A percentile compares a stretch with the other conserved stretches of the same genome.
phyloP scores from a whole-genome alignment of 2,329 filamentous ascomycete species.

The Orbilia quercus region DNA sequence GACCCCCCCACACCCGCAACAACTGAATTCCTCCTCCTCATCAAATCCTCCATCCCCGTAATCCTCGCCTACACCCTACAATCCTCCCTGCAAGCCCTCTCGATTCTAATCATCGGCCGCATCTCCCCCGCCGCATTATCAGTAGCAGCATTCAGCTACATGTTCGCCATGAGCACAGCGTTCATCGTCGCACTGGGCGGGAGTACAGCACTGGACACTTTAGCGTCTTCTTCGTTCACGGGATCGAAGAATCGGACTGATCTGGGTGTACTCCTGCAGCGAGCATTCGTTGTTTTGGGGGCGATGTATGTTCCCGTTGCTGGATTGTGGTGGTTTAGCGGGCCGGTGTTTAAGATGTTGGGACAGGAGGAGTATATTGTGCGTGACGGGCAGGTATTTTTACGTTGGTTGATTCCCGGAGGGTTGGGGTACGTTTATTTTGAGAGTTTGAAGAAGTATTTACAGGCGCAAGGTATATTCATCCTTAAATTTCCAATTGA shows the following conservation, averaged over 20 bases:
- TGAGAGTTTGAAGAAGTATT: constrained; percentile 82
- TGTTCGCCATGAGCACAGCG: constrained; percentile 90
- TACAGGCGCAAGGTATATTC: constrained; percentile 82
- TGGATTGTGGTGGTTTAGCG: constrained; percentile 79
- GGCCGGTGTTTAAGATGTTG: constrained; percentile 77
- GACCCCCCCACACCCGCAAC: constrained; percentile 57
- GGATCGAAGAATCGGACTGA: constrained; percentile 81
- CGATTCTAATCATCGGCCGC: constrained; percentile 82
- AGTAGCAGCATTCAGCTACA: constrained; percentile 86
- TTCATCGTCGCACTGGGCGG: constrained; percentile 89
- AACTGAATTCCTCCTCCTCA: constrained; percentile 74
- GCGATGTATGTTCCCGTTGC: constrained; percentile 77
- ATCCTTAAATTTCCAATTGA: not conserved
- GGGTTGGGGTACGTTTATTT: constrained; percentile 90
- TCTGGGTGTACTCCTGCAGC: constrained; percentile 80
- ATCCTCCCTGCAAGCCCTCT: constrained; percentile 84
- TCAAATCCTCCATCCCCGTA: constrained; percentile 78
- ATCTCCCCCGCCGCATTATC: constrained; percentile 82
- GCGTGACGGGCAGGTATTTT: constrained; percentile 76
- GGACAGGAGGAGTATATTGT: constrained; percentile 84
- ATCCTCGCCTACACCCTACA: constrained; percentile 87
- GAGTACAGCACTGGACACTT: constrained; percentile 84
- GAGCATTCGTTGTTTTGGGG: constrained; percentile 77
- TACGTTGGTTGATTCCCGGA: constrained; percentile 79
- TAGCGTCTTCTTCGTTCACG: constrained; percentile 85